Evolutionary conservation across 202 grass and related monocot genomes (phyloP), one percentile per base, ranked within the genome.

Genomic region (Zoysia matrella): DNA sequence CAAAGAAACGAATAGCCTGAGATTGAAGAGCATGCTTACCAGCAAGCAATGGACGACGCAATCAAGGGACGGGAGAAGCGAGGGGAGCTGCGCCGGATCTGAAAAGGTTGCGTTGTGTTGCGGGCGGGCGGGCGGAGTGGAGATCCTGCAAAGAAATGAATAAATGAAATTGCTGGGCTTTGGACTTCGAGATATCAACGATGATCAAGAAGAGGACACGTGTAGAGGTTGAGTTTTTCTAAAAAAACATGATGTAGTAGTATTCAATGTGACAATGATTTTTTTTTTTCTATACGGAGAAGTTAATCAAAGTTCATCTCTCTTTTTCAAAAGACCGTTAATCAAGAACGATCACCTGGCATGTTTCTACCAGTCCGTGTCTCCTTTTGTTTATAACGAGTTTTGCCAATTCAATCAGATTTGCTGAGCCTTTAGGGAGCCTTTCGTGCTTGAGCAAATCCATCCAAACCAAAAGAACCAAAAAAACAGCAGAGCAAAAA

Each of bases 101-200:
- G 40, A 80, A 69, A 57, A 69, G 5, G 45, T 51, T 80, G 22
- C 22, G 22, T 22, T 22, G 22, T 22, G 22, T 22, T 22, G 22
- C 22, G 22, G 15, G 65, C 77, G 65, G 77, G 56, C 76, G 7
- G 41, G 64, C 54, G 49, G 76, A 67, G 49, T 78, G 76, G n/a
- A 78, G 51, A 78, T 54, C 62, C 76, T 65, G 60, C 47, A 60
- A 60, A 60, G 57, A 60, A 60, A 60, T 22, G 16, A 60, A 5
- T 0, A 55, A 55, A 30, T 30, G 45, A 47, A 47, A 47, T 60
- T 18, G 57, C 30, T 60, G 57, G 2, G 18, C 60, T 63, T 39
- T 36, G 58, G 60, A 11, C 60, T 63, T 63, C 39, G 22, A 5
- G 2, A 36, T 8, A 63, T 11, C 1, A 11, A 8, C 5, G 60